Evolutionary conservation across 1,284 basidiomycete genomes (phyloP).

Genomic region (Naganishia sp.): DNA sequence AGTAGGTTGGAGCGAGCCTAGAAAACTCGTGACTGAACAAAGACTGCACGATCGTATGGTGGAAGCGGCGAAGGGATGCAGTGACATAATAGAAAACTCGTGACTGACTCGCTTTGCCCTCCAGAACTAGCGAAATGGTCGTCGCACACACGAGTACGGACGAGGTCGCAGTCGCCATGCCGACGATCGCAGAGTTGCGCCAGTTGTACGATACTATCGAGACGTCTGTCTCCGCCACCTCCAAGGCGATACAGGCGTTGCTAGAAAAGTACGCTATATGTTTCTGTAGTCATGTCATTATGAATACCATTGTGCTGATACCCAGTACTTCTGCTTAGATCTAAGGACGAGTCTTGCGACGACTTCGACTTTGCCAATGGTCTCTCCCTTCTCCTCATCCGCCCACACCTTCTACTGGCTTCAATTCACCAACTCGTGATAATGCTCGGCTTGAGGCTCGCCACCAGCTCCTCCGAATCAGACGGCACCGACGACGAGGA

Average conservation of each 20-base stretch:
- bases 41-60: not conserved
- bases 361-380: constrained; percentile 72
- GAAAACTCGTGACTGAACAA: constrained; percentile 57
- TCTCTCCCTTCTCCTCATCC: constrained; percentile 85
- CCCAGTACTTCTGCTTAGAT: constrained; percentile 3
- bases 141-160: not conserved
- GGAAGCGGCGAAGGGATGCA: not conserved
- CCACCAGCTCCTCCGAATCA: not conserved
- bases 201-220: constrained; percentile 46
- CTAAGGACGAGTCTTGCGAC: not conserved
- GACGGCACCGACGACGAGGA: constrained; percentile 23
- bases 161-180: constrained; percentile 24
- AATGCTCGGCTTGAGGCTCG: constrained; percentile 62
- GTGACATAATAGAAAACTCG: not conserved
- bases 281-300: constrained; percentile 31
- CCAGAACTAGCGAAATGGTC: constrained; percentile 11
- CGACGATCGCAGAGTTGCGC: constrained; percentile 41
- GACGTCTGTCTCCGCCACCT: constrained; percentile 48
- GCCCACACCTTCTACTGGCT: constrained; percentile 80
- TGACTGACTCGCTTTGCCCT: constrained; percentile 2
- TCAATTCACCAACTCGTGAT: constrained; percentile 86
- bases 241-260: constrained; percentile 43
- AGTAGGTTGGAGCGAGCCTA: constrained; percentile 56
- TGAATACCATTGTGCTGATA: constrained; percentile 22
- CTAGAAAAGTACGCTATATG: constrained; percentile 44